These are phyloP conservation scores for Plasmodium falciparum DNA, from an alignment of 169 alveolate genomes.

Conservation along the genomic window DNA sequence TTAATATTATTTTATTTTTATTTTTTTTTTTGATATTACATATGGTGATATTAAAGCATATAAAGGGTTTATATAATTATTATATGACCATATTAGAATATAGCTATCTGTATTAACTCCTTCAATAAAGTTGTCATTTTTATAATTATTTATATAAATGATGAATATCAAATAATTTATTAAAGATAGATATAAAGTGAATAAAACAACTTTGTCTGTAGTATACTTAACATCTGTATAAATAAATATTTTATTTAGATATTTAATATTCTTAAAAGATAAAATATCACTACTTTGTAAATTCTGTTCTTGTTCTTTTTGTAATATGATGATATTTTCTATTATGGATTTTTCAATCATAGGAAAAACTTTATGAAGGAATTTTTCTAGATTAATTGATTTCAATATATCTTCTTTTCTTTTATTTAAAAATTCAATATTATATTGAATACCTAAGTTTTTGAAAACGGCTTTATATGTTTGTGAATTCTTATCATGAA, in stretches of 20 bases:
- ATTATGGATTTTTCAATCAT: slow-evolving; percentile 48
- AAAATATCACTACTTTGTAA: slow-evolving; percentile 18
- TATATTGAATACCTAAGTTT: slow-evolving; percentile 59
- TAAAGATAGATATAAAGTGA: slow-evolving; percentile 29
- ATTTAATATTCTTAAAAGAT: slow-evolving; percentile 45
- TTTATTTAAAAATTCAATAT: slow-evolving; percentile 62
- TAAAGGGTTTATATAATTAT: slow-evolving; percentile 56
- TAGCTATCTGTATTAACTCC: slow-evolving; percentile 76
- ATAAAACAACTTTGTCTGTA: slow-evolving; percentile 62
- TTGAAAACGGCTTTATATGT: slow-evolving; percentile 52
- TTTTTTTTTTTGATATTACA: slow-evolving; percentile 18
- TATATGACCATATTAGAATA: slow-evolving; percentile 67
- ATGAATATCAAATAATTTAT: slow-evolving; percentile 62
- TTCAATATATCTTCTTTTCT: slow-evolving; percentile 69
- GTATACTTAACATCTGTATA: slow-evolving; percentile 75
- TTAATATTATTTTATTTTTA: not conserved
- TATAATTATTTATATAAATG: slow-evolving; percentile 54
- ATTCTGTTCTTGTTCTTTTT: slow-evolving; percentile 22
- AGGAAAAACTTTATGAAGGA: slow-evolving; percentile 60
- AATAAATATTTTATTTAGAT: slow-evolving; percentile 69
- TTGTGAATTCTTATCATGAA: slow-evolving; percentile 36
- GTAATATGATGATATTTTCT: slow-evolving; percentile 43
- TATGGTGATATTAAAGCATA: slow-evolving; percentile 74
- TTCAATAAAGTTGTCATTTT: slow-evolving; percentile 54
- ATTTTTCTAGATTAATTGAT: slow-evolving; percentile 45